Evolutionary conservation across 2,329 filamentous ascomycete genomes (phyloP), one percentile per base, ranked within the genome.

Genomic region (Periglandula ipomoeae): DNA sequence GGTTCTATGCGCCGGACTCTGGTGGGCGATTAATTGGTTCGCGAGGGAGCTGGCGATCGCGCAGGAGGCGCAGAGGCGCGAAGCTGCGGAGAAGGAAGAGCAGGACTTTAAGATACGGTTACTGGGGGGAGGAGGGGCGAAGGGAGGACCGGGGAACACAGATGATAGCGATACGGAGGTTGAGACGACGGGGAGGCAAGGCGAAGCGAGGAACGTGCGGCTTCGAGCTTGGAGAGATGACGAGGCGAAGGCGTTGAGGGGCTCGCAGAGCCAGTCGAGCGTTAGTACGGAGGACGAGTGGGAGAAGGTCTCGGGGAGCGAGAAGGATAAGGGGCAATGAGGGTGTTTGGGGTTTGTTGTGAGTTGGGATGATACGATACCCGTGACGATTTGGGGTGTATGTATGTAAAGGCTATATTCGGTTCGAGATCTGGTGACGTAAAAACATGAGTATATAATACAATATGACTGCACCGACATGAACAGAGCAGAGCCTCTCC

Each of bases 11-110:
- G 90, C 72, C 27, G 86, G 87, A 4, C 75, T 97, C 32, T 98
- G 93, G 93, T 89, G 80, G 72, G 81, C 86, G 50, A 90, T 97
- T 70, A 97, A 97, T 76, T 98, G 93, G 93, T 97, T 98, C 62
- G 89, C 88, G 48, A 70, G 70, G 41, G 91, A 82, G 70, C 64
- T 82, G 44, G 69, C 68, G 52, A 62, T 64, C 44, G 70, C 70
- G 34, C 63, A 69, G 58, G 57, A 52, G n/a, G 57, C 56, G 30
- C 61, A 69, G 58, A 58, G 52, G n/a, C 58, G n/a, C 13, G n/a
- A 19, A 17, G n/a, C 58, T 8, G 30, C 30, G 34, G 75, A 78
- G 60, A 68, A 60, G 37, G 64, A 59, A 24, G 64, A 70, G 52
- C 67, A 71, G 62, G 65, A 58, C 10, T 7, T 19, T 51, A 63